Percentiles rank a stretch among this genome's conserved stretches.
Evolutionary conservation across 768 basidiomycete genomes (phyloP).

Genomic region (Cystobasidium ongulense): DNA sequence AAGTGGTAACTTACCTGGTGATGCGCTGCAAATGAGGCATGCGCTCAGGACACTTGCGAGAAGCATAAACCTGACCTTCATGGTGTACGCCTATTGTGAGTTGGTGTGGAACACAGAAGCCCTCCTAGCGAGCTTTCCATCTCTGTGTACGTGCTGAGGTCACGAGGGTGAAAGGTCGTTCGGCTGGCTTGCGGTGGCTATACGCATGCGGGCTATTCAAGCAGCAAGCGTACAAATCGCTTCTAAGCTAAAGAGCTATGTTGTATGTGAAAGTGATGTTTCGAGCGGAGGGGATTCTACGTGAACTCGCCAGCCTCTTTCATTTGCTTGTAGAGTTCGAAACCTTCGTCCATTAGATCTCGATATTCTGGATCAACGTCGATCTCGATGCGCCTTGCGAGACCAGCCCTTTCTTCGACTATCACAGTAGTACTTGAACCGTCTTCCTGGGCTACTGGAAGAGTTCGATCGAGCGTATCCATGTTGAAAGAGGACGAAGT

Average conservation of each 20-base stretch:
- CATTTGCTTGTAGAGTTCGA: constrained; percentile 15
- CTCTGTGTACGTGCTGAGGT: neutral
- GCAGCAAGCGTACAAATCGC: too few species aligned
- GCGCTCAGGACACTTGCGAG: neutral
- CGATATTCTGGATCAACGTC: constrained; percentile 20
- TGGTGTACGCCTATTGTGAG: neutral
- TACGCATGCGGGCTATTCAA: neutral
- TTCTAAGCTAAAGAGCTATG: too few species aligned
- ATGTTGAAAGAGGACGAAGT: neutral
- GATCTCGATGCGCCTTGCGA: constrained; percentile 2
- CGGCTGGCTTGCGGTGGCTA: neutral
- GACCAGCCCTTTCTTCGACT: neutral
- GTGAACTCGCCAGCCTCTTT: constrained; percentile 7
- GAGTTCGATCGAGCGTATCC: neutral
- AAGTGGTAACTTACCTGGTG: neutral
- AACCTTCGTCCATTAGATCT: neutral
- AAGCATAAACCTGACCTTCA: neutral
- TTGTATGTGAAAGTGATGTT: too few species aligned
- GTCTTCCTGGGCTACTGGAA: neutral
- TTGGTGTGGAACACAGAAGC: neutral
- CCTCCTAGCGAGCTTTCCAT: neutral
- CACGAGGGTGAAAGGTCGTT: neutral
- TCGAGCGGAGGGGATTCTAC: too few species aligned
- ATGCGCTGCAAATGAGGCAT: neutral
- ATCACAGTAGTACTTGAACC: neutral